phyloP scores from a whole-genome alignment of 2,329 filamentous ascomycete genomes.

The Albophoma yamanashiensis region DNA sequence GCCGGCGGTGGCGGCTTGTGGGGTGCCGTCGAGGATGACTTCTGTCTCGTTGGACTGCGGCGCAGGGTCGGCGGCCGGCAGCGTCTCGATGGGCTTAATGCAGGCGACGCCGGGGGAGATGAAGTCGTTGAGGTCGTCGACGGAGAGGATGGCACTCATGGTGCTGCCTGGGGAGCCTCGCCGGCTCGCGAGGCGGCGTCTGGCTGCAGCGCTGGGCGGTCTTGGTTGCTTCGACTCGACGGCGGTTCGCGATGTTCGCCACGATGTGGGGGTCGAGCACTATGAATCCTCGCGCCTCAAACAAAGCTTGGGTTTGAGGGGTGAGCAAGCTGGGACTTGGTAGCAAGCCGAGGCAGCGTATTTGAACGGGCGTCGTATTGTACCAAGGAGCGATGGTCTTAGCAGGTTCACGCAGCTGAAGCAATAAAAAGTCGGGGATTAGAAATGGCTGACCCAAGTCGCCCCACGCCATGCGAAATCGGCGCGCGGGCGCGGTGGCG shows the following conservation, averaged over 20 bases:
- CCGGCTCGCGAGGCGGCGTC: background rate
- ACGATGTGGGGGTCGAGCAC: background rate
- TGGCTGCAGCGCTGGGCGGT: background rate
- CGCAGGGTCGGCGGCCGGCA: constrained; percentile 49
- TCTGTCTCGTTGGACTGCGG: constrained; percentile 50
- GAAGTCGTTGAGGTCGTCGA: constrained; percentile 97
- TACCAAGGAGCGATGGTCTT: background rate
- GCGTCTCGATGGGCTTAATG: constrained; percentile 92
- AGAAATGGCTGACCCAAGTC: constrained; percentile 14
- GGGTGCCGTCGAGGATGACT: constrained; percentile 85
- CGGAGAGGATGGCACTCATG: constrained; percentile 96
- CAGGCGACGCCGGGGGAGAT: constrained; percentile 96
- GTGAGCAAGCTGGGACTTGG: background rate
- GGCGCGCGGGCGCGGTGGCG: background rate
- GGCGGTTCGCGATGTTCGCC: background rate
- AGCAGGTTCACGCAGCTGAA: background rate
- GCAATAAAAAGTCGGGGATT: constrained; percentile 22
- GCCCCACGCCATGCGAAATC: constrained; percentile 4
- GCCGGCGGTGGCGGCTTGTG: constrained; percentile 41
- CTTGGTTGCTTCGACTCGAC: background rate
- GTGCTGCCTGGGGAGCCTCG: constrained; percentile 12
- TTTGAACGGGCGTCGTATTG: background rate
- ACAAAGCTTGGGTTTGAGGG: background rate
- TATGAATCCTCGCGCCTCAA: background rate
- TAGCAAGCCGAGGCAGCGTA: background rate